Evolutionary conservation across 108 stramenopile species (phyloP).

Genomic region (Asterionellopsis glacialis): DNA sequence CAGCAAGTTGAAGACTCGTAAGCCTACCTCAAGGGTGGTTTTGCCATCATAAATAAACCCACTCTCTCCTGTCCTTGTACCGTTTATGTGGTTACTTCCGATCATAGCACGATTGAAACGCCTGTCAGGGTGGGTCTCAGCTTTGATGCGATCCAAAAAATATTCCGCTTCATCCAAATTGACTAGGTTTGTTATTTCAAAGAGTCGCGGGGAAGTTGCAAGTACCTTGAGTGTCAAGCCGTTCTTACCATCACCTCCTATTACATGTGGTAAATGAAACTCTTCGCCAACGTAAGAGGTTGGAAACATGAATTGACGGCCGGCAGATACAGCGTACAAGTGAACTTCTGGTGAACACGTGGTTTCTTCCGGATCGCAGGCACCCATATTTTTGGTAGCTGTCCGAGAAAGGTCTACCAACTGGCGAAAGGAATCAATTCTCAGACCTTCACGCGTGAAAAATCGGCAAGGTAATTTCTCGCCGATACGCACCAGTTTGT

Average conservation of each 20-base stretch:
- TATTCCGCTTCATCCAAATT: slow-evolving; percentile 48
- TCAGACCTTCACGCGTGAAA: slow-evolving; percentile 70
- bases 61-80: slow-evolving; percentile 68
- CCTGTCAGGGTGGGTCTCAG: slow-evolving; percentile 66
- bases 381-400: not conserved
- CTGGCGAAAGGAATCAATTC: slow-evolving; percentile 40
- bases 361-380: not conserved
- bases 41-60: slow-evolving; percentile 84
- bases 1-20: slow-evolving; percentile 60
- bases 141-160: slow-evolving; percentile 59
- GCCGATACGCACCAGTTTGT: slow-evolving; percentile 7
- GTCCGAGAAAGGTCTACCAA: slow-evolving; percentile 6
- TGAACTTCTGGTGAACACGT: slow-evolving; percentile 20
- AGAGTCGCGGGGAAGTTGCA: slow-evolving; percentile 62
- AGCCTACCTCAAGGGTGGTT: slow-evolving; percentile 56
- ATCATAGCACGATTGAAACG: slow-evolving; percentile 8
- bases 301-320: slow-evolving; percentile 82
- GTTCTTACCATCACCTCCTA: slow-evolving; percentile 23
- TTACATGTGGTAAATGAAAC: slow-evolving; percentile 75
- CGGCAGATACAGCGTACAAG: slow-evolving; percentile 83
- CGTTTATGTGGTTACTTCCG: slow-evolving; percentile 47
- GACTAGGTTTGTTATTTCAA: slow-evolving; percentile 87
- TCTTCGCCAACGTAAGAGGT: slow-evolving; percentile 77
- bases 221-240: slow-evolving; percentile 62
- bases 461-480: slow-evolving; percentile 65